Evolutionary conservation across 768 basidiomycete genomes (phyloP).

Genomic region (Termitomyces eurrhizus): DNA sequence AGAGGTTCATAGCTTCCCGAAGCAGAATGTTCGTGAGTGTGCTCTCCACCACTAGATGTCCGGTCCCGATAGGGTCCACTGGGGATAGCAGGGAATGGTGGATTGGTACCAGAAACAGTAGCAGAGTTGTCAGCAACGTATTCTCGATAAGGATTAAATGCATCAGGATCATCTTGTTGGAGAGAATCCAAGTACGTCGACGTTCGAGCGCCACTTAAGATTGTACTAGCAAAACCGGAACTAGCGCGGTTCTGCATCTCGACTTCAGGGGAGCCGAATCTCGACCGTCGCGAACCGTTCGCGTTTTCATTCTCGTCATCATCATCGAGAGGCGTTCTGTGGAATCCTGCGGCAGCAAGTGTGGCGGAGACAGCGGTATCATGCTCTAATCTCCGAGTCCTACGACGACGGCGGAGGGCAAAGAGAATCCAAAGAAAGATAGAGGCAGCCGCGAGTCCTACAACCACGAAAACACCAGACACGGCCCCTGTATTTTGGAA

Average conservation of each 20-base stretch:
- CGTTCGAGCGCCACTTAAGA: slow-evolving; percentile 26
- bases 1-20: slow-evolving; percentile 62
- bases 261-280: slow-evolving; percentile 26
- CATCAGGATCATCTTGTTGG: slow-evolving; percentile 30
- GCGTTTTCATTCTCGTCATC: slow-evolving; percentile 37
- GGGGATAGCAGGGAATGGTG: slow-evolving; percentile 34
- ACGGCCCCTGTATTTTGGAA: slow-evolving; percentile 89
- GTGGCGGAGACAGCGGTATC: slow-evolving; percentile 71
- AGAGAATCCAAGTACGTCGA: slow-evolving; percentile 36
- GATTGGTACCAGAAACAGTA: slow-evolving; percentile 33
- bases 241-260: slow-evolving; percentile 41
- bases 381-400: slow-evolving; percentile 57
- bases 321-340: slow-evolving; percentile 64
- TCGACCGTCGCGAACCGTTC: slow-evolving; percentile 19
- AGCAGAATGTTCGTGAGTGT: slow-evolving; percentile 33
- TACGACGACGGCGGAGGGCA: slow-evolving; percentile 61
- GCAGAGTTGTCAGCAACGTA: slow-evolving; percentile 28
- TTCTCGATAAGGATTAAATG: slow-evolving; percentile 54
- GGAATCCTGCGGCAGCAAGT: slow-evolving; percentile 66
- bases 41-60: slow-evolving; percentile 26
- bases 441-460: slow-evolving; percentile 73
- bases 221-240: slow-evolving; percentile 28
- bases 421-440: slow-evolving; percentile 71
- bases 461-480: slow-evolving; percentile 85
- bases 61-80: slow-evolving; percentile 29